A percentile compares a stretch with the other conserved stretches of the same genome.
phyloP scores from a whole-genome alignment of 805 yeast genomes.

The Candida schatavii region DNA sequence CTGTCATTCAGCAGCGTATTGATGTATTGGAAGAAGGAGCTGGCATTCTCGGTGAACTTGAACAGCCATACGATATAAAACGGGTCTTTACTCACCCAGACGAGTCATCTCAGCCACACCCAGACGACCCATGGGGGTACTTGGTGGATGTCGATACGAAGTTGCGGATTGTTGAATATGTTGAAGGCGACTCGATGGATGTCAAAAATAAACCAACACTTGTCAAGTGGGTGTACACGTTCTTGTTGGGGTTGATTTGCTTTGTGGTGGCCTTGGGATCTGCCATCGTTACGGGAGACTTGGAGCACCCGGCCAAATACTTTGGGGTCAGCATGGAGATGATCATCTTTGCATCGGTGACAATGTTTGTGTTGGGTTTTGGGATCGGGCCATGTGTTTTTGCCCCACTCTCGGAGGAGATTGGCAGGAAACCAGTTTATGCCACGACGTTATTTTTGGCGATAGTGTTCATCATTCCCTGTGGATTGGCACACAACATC shows the following conservation, averaged over 20 bases:
- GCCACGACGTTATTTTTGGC: constrained; percentile 45
- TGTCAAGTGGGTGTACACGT: constrained; percentile 16
- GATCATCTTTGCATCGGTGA: constrained; percentile 33
- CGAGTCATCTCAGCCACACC: constrained; percentile 24
- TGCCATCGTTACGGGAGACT: constrained; percentile 22
- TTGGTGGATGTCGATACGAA: constrained; percentile 14
- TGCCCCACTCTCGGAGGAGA: constrained; percentile 56
- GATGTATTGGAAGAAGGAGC: constrained; percentile 37
- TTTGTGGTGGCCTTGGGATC: constrained; percentile 21
- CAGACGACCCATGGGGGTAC: constrained; percentile 20
- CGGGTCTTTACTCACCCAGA: constrained; percentile 29
- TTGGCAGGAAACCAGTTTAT: constrained; percentile 49
- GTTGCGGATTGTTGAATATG: constrained; percentile 16
- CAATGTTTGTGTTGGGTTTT: constrained; percentile 52
- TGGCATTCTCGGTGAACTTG: constrained; percentile 54
- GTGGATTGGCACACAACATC: constrained; percentile 53
- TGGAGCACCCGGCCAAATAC: constrained; percentile 12
- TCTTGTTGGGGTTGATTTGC: constrained; percentile 16
- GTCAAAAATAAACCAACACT: constrained; percentile 12
- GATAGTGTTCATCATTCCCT: constrained; percentile 52
- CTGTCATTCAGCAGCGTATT: constrained; percentile 30
- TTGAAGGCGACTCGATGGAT: constrained; percentile 15
- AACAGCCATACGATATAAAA: constrained; percentile 50
- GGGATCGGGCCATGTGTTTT: constrained; percentile 56
- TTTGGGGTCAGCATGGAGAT: constrained; percentile 20